phyloP scores from a whole-genome alignment of 805 yeast species.

The Saturnispora zaruensis region DNA sequence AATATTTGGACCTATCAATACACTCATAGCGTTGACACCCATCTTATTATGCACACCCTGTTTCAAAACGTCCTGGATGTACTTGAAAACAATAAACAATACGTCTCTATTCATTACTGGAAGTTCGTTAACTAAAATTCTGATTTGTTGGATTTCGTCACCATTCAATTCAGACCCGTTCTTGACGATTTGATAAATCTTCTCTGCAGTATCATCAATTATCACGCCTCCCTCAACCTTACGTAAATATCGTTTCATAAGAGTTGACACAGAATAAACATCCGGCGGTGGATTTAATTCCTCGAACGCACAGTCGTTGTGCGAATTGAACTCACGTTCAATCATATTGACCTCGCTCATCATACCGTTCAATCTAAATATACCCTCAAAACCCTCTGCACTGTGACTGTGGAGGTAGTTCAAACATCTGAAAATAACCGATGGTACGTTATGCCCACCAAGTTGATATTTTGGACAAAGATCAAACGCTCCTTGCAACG shows the following conservation, averaged over 20 bases:
- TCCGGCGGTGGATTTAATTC: conserved; percentile 44
- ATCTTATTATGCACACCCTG: conserved; percentile 64
- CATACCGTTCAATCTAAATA: conserved; percentile 86
- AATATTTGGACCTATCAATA: conserved; percentile 30
- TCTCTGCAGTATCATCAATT: conserved; percentile 32
- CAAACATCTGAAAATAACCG: conserved; percentile 68
- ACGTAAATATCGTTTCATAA: conserved; percentile 73
- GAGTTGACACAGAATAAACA: conserved; percentile 79
- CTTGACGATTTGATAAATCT: conserved; percentile 30
- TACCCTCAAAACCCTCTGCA: conserved; percentile 82
- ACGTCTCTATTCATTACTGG: conserved; percentile 52
- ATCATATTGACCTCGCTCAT: conserved; percentile 63
- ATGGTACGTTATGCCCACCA: conserved; percentile 48
- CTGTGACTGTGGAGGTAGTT: conserved; percentile 55
- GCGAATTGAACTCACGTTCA: conserved; percentile 58
- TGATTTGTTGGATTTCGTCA: conserved; percentile 12
- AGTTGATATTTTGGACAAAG: conserved; percentile 41
- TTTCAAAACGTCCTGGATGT: conserved; percentile 55
- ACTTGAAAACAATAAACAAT: conserved; percentile 56
- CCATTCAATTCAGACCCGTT: neutral
- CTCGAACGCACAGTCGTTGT: conserved; percentile 61
- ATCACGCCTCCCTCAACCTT: conserved; percentile 70
- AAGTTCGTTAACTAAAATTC: conserved; percentile 32
- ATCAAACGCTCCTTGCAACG: conserved; percentile 42
- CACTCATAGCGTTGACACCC: conserved; percentile 61